Evolutionary conservation across 345 rosid species (phyloP).

Genomic region (thale cress (Arabidopsis thaliana)): TAIR10.1 NC_003071.7:8649001-8649500

Average conservation of each 20-base stretch:
- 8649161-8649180: neutral
- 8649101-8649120: neutral
- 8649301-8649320: conserved; percentile 9
- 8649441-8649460: neutral
- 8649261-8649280: neutral
- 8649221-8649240: neutral
- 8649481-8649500: neutral
- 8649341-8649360: neutral
- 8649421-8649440: neutral
- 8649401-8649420: neutral
- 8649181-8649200: neutral
- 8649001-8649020: neutral
- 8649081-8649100: neutral
- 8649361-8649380: neutral
- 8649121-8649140: neutral
- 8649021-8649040: neutral
- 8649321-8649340: conserved; percentile 12
- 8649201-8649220: neutral
- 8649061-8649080: conserved; percentile 3
- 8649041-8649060: conserved; percentile 11
- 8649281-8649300: neutral
- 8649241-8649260: neutral
- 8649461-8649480: neutral
- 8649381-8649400: neutral
- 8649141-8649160: neutral